Evolutionary conservation across 441 rosid species (phyloP).

Genomic region (Gossypium armourianum): DNA sequence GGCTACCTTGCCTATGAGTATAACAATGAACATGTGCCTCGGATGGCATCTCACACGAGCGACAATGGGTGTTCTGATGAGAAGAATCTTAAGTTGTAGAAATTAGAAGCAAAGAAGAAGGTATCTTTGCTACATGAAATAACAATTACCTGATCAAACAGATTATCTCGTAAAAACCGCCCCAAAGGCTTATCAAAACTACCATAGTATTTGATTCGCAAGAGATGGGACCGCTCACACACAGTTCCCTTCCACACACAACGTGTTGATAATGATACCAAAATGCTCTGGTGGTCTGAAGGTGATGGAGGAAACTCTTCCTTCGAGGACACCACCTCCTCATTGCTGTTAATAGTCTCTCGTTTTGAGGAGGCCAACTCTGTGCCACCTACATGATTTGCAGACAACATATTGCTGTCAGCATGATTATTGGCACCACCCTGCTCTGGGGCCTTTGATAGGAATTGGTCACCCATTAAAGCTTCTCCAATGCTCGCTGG

Average conservation of each 20-base stretch:
- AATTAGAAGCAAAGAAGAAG: conserved; percentile 2
- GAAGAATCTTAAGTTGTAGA: conserved; percentile 13
- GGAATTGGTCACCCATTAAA: conserved; percentile 23
- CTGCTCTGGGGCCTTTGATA: conserved; percentile 27
- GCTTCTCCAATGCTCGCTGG: conserved; percentile 22
- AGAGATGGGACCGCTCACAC: conserved; percentile 60
- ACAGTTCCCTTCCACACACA: conserved; percentile 70
- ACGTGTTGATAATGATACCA: conserved; percentile 64
- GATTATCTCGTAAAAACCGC: conserved; percentile 54
- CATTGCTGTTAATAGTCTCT: conserved; percentile 29
- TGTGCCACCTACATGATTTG: conserved; percentile 5
- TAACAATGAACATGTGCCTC: conserved; percentile 75
- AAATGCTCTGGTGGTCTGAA: conserved; percentile 71
- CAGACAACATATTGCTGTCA: conserved; percentile 21
- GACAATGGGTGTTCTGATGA: conserved; percentile 40
- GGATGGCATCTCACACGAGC: conserved; percentile 55
- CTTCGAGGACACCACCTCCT: conserved; percentile 41
- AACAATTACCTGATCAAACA: conserved; percentile 54
- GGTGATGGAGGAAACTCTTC: conserved; percentile 61
- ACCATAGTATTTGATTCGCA: conserved; percentile 66
- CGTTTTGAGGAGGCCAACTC: conserved; percentile 22
- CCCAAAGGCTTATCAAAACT: conserved; percentile 70
- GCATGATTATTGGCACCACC: conserved; percentile 20
- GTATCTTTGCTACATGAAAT: conserved; percentile 1
- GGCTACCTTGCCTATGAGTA: conserved; percentile 69